Evolutionary conservation across 192 early-diverging fungal genomes (phyloP).

Genomic region (Coemansia sp.): DNA sequence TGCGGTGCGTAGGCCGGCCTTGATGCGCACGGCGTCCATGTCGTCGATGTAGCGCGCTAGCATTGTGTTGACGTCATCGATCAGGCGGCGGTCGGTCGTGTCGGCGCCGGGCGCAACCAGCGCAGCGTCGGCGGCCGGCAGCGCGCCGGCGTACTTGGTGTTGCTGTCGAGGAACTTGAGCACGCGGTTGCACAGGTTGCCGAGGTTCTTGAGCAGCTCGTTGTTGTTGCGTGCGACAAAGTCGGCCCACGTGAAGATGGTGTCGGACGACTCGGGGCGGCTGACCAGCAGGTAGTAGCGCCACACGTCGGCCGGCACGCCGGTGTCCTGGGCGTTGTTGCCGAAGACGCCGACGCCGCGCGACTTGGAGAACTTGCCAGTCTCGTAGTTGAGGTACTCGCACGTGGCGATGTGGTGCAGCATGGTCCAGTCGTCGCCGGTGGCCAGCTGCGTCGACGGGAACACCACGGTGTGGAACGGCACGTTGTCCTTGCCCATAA

Average conservation of each 20-base stretch:
- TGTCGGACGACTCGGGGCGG: conserved; percentile 91
- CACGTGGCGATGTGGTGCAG: conserved; percentile 91
- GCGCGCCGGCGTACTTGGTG: conserved; percentile 84
- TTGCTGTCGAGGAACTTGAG: conserved; percentile 79
- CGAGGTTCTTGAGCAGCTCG: conserved; percentile 91
- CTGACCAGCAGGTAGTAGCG: conserved; percentile 92
- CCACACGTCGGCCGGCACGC: conserved; percentile 91
- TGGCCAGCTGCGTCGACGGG: conserved; percentile 83
- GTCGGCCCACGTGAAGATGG: conserved; percentile 89
- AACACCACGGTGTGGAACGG: conserved; percentile 99
- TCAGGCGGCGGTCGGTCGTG: conserved; percentile 64
- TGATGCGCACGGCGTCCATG: conserved; percentile 83
- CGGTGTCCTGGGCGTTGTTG: conserved; percentile 87
- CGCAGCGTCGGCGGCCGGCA: conserved; percentile 60
- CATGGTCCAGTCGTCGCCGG: conserved; percentile 87
- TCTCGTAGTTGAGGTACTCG: conserved; percentile 97
- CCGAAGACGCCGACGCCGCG: conserved; percentile 97
- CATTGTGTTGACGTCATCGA: conserved; percentile 79
- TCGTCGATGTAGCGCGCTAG: conserved; percentile 72
- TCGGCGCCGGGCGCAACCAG: conserved; percentile 49
- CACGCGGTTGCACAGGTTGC: conserved; percentile 97
- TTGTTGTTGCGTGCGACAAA: conserved; percentile 94
- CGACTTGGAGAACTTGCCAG: conserved; percentile 95
- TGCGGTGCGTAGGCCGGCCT: conserved; percentile 71
- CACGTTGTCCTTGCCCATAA: conserved; percentile 99